Evolutionary conservation across 306 rosid genomes (phyloP).

Genomic region (Trichosanthes cucumerina): DNA sequence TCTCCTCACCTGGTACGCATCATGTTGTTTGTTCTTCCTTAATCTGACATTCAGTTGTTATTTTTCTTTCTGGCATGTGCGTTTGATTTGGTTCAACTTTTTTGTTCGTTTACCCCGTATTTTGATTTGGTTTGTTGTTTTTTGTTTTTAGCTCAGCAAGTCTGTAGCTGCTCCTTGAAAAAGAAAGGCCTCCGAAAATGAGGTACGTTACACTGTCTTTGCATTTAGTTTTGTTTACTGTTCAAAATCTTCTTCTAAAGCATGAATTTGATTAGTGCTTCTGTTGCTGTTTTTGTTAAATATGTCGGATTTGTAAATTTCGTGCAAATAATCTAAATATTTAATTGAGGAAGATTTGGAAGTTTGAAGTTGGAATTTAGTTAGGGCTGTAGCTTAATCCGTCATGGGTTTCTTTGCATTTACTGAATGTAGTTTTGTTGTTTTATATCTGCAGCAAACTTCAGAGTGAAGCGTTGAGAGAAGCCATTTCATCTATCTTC

Average conservation of each 20-base stretch:
- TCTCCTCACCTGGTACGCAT: neutral
- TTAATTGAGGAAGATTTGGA: neutral
- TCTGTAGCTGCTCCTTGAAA: slow-evolving; percentile 12
- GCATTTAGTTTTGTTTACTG: neutral
- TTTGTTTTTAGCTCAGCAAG: neutral
- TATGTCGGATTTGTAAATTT: neutral
- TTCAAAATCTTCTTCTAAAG: neutral
- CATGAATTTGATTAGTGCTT: neutral
- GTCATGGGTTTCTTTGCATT: neutral
- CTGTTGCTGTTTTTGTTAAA: neutral
- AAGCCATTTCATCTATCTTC: slow-evolving; percentile 44
- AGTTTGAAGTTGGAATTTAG: neutral
- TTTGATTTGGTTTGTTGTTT: neutral
- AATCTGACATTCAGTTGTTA: neutral
- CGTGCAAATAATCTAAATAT: neutral
- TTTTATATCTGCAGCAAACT: slow-evolving; percentile 48
- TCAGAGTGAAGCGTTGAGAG: slow-evolving; percentile 65
- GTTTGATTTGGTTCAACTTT: neutral
- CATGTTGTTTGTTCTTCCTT: neutral
- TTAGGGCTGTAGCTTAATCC: neutral
- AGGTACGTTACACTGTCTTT: slow-evolving; percentile 15
- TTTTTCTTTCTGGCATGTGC: neutral
- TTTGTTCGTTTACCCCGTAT: neutral
- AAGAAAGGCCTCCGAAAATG: slow-evolving; percentile 28
- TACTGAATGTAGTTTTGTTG: neutral